Conservation (phyloP, 768 basidiomycete genomes). For the Amanita phalloides region DNA sequence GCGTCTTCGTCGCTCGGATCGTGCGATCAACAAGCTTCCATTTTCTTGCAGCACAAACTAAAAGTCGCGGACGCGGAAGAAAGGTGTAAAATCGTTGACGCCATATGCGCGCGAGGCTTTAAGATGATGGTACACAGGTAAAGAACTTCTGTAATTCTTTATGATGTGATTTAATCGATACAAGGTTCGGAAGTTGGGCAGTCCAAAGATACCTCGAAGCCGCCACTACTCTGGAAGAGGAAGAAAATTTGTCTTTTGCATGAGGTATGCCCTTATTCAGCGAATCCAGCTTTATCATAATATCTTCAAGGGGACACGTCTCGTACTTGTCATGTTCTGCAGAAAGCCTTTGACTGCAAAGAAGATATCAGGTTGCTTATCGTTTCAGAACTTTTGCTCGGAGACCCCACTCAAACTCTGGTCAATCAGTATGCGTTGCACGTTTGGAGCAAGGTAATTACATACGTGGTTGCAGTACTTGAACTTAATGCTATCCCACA, state of each 20-base stretch:
- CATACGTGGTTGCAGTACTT: not conserved
- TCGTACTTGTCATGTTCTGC: constrained; percentile 82
- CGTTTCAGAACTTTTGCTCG: constrained; percentile 70
- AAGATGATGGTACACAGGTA: constrained; percentile 92
- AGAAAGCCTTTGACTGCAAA: constrained; percentile 88
- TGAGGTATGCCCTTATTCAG: constrained; percentile 43
- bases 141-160: constrained; percentile 2
- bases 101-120: constrained; percentile 73
- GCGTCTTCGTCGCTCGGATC: constrained; percentile 73
- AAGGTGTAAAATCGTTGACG: constrained; percentile 75
- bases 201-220: constrained; percentile 83
- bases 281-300: not conserved
- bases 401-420: constrained; percentile 77
- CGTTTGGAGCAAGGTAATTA: constrained; percentile 77
- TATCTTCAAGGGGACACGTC: constrained; percentile 50
- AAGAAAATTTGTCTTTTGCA: constrained; percentile 72
- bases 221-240: constrained; percentile 64
- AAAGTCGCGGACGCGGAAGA: constrained; percentile 77
- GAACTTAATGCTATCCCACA: constrained; percentile 5
- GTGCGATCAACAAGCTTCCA: constrained; percentile 85
- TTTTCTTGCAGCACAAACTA: constrained; percentile 83
- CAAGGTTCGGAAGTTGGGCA: constrained; percentile 87
- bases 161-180: not conserved
- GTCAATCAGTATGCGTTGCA: constrained; percentile 89
- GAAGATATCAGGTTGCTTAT: constrained; percentile 83